These are phyloP conservation scores for Leccinum fibrillosum DNA, from an alignment of 768 basidiomycete species.

Conservation along the genomic window DNA sequence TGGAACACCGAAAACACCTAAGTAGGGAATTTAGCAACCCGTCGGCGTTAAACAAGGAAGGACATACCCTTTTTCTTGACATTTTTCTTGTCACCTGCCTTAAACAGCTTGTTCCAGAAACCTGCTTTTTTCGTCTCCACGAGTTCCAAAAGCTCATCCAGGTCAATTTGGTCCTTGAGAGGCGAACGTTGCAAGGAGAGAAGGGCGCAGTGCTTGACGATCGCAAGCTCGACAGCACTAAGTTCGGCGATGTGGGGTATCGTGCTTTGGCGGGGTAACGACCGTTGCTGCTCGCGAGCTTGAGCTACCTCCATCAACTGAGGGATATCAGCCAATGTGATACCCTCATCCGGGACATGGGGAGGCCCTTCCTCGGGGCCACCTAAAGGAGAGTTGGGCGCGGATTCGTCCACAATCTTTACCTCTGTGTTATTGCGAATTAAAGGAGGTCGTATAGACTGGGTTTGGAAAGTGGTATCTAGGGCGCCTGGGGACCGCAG, in stretches of 20 bases:
- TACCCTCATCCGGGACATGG: slow-evolving; percentile 64
- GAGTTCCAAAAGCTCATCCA: slow-evolving; percentile 92
- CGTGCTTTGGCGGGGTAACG: slow-evolving; percentile 71
- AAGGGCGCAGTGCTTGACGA: slow-evolving; percentile 90
- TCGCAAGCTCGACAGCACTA: slow-evolving; percentile 77
- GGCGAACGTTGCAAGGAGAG: slow-evolving; percentile 75
- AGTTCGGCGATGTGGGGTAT: slow-evolving; percentile 84
- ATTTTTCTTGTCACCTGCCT: slow-evolving; percentile 85
- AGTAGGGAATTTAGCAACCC: slow-evolving; percentile 10
- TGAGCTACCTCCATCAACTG: slow-evolving; percentile 91
- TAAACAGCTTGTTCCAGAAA: slow-evolving; percentile 97
- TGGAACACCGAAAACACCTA: slow-evolving; percentile 91
- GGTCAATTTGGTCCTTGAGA: slow-evolving; percentile 76
- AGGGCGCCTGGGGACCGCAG: slow-evolving; percentile 38
- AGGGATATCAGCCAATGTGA: slow-evolving; percentile 93
- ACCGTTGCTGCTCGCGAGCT: slow-evolving; percentile 84
- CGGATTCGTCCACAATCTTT: slow-evolving; percentile 83
- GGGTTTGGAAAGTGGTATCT: slow-evolving; percentile 39
- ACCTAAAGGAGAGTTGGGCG: slow-evolving; percentile 65
- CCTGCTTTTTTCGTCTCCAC: slow-evolving; percentile 90
- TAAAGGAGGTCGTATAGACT: slow-evolving; percentile 60
- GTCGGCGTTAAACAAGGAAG: neutral
- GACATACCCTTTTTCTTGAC: slow-evolving; percentile 81
- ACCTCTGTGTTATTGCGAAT: slow-evolving; percentile 82
- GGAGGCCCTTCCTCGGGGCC: slow-evolving; percentile 40